These are phyloP conservation scores for Colletotrichum nymphaeae DNA, from an alignment of 2,329 filamentous ascomycete species.

Conservation along the genomic window DNA sequence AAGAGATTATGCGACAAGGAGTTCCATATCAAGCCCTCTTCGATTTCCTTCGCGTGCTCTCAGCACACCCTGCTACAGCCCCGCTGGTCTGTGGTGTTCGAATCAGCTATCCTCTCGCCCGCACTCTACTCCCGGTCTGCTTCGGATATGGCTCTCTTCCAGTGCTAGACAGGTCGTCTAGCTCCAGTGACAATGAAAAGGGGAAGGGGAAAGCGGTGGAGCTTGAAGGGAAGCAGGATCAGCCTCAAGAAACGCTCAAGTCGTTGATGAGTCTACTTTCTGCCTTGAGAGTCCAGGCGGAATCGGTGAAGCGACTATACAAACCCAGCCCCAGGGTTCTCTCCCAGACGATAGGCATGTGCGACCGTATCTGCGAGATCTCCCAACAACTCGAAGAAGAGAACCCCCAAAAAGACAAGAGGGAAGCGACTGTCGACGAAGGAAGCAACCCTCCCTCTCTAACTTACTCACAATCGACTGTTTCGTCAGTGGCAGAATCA, in stretches of 20 bases:
- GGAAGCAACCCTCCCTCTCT: not conserved
- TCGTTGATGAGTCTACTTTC: not conserved
- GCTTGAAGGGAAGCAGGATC: not conserved
- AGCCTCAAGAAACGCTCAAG: not conserved
- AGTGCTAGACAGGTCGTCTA: too few species aligned
- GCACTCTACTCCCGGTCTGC: conserved; percentile 10
- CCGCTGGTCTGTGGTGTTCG: not conserved
- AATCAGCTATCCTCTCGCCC: not conserved
- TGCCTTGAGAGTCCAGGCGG: not conserved
- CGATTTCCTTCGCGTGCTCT: not conserved
- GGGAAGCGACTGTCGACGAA: not conserved
- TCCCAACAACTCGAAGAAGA: not conserved
- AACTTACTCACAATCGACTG: not conserved
- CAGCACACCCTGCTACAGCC: not conserved
- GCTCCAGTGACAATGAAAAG: not conserved
- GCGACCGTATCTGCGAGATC: not conserved
- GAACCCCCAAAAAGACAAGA: not conserved
- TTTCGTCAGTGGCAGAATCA: not conserved
- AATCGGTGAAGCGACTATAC: not conserved
- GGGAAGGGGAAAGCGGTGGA: not conserved
- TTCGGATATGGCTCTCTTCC: not conserved
- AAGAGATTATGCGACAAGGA: not conserved
- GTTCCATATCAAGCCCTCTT: not conserved
- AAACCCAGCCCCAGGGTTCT: not conserved
- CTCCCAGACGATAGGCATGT: not conserved